phyloP scores from a whole-genome alignment of 75 land plant genomes.

The Selaginella moellendorffii region DNA sequence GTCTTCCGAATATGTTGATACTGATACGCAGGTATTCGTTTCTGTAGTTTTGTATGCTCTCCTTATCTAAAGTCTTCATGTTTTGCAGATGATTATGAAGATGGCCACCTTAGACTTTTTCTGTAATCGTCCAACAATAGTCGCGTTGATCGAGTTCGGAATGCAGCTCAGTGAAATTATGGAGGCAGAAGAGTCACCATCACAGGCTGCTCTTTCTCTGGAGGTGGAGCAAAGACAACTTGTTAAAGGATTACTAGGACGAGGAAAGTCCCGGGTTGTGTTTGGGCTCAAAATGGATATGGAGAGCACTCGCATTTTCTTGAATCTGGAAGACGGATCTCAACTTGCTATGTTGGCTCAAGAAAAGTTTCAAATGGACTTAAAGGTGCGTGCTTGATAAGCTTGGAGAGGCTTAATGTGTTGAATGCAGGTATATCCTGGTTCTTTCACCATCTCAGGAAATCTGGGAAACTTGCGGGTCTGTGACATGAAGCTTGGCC shows the following conservation, averaged over 20 bases:
- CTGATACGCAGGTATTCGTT: constrained; percentile 60
- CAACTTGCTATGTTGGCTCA: constrained; percentile 91
- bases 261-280: constrained; percentile 78
- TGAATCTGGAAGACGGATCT: constrained; percentile 86
- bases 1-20: constrained; percentile 71
- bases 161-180: constrained; percentile 48
- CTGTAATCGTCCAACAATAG: constrained; percentile 88
- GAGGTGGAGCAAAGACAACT: constrained; percentile 18
- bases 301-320: constrained; percentile 62
- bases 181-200: constrained; percentile 9
- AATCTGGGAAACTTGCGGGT: constrained; percentile 74
- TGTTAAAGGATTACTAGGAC: constrained; percentile 79
- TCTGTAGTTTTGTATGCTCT: background rate
- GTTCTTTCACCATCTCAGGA: constrained; percentile 70
- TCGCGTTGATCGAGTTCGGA: constrained; percentile 89
- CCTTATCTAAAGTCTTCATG: too few relatives aligned
- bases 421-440: constrained; percentile 78
- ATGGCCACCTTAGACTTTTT: constrained; percentile 93
- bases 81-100: constrained; percentile 69
- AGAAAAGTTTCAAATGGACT: constrained; percentile 79
- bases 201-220: background rate
- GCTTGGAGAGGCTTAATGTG: background rate
- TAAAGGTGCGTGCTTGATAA: constrained; percentile 47
- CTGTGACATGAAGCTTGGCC: constrained; percentile 67
- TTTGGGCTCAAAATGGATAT: constrained; percentile 73